Evolutionary conservation across 1,284 basidiomycete species (phyloP), one percentile per base, ranked within the genome.

Genomic region (Ustilago curta): DNA sequence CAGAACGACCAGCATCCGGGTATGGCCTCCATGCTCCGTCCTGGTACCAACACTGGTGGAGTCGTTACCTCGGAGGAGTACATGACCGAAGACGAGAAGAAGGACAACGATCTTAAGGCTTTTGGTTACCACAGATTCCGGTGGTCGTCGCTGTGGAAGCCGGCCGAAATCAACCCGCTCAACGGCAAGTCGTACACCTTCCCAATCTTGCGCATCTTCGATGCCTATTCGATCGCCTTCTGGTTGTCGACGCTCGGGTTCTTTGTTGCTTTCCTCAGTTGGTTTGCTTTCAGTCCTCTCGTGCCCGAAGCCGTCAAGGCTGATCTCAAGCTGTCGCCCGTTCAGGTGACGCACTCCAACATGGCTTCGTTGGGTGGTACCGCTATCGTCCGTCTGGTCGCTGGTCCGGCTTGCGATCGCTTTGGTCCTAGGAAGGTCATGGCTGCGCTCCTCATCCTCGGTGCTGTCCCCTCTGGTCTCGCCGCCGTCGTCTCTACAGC

Each of bases 231-330:
- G 4, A 85, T 86, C 35, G 88, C 88, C 53, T 90, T 72, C 72
- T 77, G 67, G 70, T 35, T 68, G 5, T 86, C 89, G 19, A 89
- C 88, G 86, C 82, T 88, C 12, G 78, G 84, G 35, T 89, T 87
- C 83, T 87, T 88, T 72, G 82, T 86, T 4, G 88, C 88, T 16
- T 85, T 86, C 71, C 80, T 90, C 21, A 88, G 89, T 16, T 91
- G 90, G 90, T 91, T 91, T 68, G 90, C 90, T 0, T 90, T 91
- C 78, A 86, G 89, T 18, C 90, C 90, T 0, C 86, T 91, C 11
- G 87, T 90, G 47, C 88, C 90, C 0, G 89, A 90, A 42, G 89
- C 88, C 5, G 90, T 91, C 81, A 88, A 88, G 66, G 74, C 78
- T 7, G 90, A 91, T 78, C 86, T 91, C 57, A 83, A 87, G 1